phyloP scores from a whole-genome alignment of 108 stramenopile species.

The Mediolabrus comicus region DNA sequence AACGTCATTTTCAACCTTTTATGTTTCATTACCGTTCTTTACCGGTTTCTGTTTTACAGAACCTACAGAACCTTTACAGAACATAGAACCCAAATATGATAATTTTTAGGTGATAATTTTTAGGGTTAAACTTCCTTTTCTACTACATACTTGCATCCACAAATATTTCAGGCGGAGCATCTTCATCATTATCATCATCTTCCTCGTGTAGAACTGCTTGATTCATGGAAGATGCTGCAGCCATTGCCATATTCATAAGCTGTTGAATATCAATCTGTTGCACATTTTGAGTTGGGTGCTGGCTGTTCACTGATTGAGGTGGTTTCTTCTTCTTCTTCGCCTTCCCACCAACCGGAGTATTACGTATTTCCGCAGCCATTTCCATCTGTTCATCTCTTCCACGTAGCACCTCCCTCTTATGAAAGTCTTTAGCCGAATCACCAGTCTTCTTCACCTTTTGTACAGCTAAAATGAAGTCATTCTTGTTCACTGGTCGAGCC shows the following conservation, averaged over 20 bases:
- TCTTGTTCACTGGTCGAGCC: conserved; percentile 60
- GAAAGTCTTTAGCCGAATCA: conserved; percentile 60
- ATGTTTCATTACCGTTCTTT: no score
- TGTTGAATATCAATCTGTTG: conserved; percentile 25
- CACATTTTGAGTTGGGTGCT: not conserved
- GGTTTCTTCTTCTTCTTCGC: not conserved
- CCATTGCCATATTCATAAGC: conserved; percentile 23
- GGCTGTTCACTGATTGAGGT: conserved; percentile 7
- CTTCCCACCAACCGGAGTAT: not conserved
- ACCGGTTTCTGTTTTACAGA: no score
- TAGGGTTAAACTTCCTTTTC: no score
- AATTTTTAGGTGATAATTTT: no score
- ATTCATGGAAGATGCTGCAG: conserved; percentile 20
- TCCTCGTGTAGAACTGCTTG: not conserved
- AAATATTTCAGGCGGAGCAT: conserved; percentile 27
- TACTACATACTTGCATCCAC: not conserved
- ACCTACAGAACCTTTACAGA: no score
- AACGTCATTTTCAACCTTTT: no score
- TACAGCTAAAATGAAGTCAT: conserved; percentile 67
- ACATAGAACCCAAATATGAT: no score
- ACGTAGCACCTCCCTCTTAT: conserved; percentile 37
- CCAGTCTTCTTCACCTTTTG: conserved; percentile 82
- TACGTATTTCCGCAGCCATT: conserved; percentile 28
- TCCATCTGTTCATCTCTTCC: conserved; percentile 28
- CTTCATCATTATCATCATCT: conserved; percentile 3